These are phyloP conservation scores for Sporothrix humicola DNA, from an alignment of 2,329 filamentous ascomycete species.

Conservation along the genomic window DNA sequence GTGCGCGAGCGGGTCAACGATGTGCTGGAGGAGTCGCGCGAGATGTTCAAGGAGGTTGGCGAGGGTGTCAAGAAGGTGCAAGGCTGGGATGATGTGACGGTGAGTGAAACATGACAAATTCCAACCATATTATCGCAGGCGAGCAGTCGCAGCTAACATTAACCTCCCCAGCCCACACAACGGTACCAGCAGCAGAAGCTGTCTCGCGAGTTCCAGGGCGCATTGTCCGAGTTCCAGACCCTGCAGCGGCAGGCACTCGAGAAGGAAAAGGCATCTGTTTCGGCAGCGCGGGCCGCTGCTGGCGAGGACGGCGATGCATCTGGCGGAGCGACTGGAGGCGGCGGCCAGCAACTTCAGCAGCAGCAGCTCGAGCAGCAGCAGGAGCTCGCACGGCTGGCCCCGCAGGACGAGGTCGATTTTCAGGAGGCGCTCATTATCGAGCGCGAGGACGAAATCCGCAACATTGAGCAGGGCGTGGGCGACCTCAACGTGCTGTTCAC, in stretches of 20 bases:
- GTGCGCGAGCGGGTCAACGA: conserved; percentile 90
- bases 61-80: conserved; percentile 94
- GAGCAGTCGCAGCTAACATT: neutral
- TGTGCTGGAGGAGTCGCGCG: conserved; percentile 82
- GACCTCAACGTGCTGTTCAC: conserved; percentile 96
- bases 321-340: conserved; percentile 42
- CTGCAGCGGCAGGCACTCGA: conserved; percentile 91
- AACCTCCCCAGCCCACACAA: conserved; percentile 73
- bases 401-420: conserved; percentile 96
- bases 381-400: conserved; percentile 79
- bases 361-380: conserved; percentile 70
- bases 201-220: conserved; percentile 88
- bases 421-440: conserved; percentile 95
- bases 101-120: conserved; percentile 49
- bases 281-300: conserved; percentile 79
- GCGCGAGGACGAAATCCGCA: conserved; percentile 94
- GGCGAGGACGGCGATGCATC: conserved; percentile 59
- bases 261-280: conserved; percentile 86
- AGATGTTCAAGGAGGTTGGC: conserved; percentile 87
- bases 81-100: conserved; percentile 81
- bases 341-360: conserved; percentile 46
- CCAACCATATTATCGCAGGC: too few relatives aligned
- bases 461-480: conserved; percentile 94
- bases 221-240: conserved; percentile 86
- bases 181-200: conserved; percentile 97